Conservation (phyloP, 768 basidiomycete species). For the Suillus tomentosus region DNA sequence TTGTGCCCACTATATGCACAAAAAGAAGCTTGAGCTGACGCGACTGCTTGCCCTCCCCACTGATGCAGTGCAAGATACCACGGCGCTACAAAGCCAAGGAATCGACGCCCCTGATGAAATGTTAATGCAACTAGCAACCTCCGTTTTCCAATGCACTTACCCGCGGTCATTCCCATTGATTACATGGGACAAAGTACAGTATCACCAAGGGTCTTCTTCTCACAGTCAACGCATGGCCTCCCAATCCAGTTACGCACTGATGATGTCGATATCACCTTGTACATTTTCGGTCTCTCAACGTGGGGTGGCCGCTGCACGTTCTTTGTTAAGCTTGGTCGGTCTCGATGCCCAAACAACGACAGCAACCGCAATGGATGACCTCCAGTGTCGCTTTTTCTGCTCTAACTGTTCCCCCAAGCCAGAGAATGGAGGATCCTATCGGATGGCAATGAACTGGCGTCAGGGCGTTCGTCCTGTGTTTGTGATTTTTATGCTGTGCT, state of each 20-base stretch:
- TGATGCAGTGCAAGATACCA: neutral
- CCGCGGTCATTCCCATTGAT: neutral
- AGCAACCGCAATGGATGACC: neutral
- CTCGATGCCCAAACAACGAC: constrained; percentile 1
- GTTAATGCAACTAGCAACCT: neutral
- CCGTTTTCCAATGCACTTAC: neutral
- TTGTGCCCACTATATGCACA: too few species aligned
- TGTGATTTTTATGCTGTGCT: neutral
- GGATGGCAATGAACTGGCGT: constrained; percentile 4
- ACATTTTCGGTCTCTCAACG: neutral
- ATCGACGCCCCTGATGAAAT: neutral
- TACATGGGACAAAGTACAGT: neutral
- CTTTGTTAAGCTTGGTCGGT: neutral
- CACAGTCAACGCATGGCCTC: neutral
- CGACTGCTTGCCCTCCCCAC: neutral
- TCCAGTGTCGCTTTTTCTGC: neutral
- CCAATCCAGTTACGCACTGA: too few species aligned
- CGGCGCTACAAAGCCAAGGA: neutral
- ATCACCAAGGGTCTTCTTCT: neutral
- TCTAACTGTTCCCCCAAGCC: neutral
- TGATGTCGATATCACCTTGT: neutral
- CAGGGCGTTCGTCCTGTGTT: neutral
- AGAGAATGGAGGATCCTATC: neutral
- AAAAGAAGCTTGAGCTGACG: neutral
- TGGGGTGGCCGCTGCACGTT: neutral